Conservation (phyloP, 352 stramenopile species). For the Globisporangium viniferum region DNA sequence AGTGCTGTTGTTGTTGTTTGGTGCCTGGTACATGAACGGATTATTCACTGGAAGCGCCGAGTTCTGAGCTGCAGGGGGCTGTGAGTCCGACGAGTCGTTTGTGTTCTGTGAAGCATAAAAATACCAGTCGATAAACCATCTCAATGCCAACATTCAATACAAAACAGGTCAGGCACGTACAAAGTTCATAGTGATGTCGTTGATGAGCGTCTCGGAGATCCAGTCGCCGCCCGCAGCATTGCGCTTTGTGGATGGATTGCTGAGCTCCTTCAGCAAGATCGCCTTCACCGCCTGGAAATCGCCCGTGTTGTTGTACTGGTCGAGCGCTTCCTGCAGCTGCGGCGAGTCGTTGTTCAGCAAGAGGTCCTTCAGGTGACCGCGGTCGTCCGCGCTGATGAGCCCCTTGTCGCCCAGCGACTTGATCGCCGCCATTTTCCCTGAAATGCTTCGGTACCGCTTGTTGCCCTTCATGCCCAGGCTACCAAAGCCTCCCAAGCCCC, state of each 20-base stretch:
- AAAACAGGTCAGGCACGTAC: constrained; percentile 15
- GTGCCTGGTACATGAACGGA: constrained; percentile 31
- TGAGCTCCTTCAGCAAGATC: constrained; percentile 58
- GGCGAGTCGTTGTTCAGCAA: constrained; percentile 78
- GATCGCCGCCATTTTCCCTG: constrained; percentile 79
- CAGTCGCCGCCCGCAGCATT: constrained; percentile 55
- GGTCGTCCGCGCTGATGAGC: constrained; percentile 65
- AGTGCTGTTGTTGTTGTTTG: constrained; percentile 10
- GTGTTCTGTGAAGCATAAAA: constrained; percentile 8
- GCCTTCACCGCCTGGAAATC: constrained; percentile 76
- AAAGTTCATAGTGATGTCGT: constrained; percentile 69
- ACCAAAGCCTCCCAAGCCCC: constrained; percentile 22
- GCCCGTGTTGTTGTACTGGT: constrained; percentile 75
- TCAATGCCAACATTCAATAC: neutral
- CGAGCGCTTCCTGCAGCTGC: constrained; percentile 67
- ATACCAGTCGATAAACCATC: neutral
- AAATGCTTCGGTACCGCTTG: constrained; percentile 78
- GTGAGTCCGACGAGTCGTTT: constrained; percentile 1
- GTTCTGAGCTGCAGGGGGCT: neutral
- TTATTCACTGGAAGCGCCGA: constrained; percentile 19
- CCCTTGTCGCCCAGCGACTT: constrained; percentile 74
- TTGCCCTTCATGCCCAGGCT: constrained; percentile 52
- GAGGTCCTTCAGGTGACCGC: constrained; percentile 70
- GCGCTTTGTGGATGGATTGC: constrained; percentile 63
- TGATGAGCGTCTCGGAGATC: constrained; percentile 73